Conservation (phyloP, 305 asterid species). For the Solanum hybrid region DNA sequence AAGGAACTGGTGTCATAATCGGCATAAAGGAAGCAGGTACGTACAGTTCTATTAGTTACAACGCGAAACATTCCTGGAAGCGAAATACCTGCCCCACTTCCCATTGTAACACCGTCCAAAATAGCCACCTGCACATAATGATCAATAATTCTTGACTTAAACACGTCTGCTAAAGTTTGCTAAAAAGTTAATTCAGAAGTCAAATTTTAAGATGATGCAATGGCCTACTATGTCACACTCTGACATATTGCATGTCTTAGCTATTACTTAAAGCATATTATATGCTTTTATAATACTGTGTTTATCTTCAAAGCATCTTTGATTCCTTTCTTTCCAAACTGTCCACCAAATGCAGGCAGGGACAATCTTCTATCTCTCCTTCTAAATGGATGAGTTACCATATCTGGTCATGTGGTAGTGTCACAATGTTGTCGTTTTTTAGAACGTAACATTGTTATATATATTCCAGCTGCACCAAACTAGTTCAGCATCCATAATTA, state of each 20-base stretch:
- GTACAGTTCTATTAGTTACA: conserved; percentile 96
- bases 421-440: not conserved
- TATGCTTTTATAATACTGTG: not conserved
- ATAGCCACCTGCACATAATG: conserved; percentile 72
- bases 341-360: not conserved
- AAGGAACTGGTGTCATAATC: conserved; percentile 10
- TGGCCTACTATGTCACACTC: not conserved
- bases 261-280: not conserved
- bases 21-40: conserved; percentile 32
- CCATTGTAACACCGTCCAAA: conserved; percentile 90
- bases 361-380: not conserved
- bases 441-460: not conserved
- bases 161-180: conserved; percentile 4
- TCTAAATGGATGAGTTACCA: not conserved
- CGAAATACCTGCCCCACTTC: conserved; percentile 94
- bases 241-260: not conserved
- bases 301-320: not conserved
- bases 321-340: not conserved
- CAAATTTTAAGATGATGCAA: not conserved
- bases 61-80: conserved; percentile 94
- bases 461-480: not conserved
- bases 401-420: not conserved
- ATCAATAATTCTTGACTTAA: conserved; percentile 5
- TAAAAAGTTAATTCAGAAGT: conserved; percentile 3
- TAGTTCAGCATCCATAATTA: not conserved